These are phyloP conservation scores for Cystobasidiopsis lactophilus DNA, from an alignment of 768 basidiomycete species.

Conservation along the genomic window DNA sequence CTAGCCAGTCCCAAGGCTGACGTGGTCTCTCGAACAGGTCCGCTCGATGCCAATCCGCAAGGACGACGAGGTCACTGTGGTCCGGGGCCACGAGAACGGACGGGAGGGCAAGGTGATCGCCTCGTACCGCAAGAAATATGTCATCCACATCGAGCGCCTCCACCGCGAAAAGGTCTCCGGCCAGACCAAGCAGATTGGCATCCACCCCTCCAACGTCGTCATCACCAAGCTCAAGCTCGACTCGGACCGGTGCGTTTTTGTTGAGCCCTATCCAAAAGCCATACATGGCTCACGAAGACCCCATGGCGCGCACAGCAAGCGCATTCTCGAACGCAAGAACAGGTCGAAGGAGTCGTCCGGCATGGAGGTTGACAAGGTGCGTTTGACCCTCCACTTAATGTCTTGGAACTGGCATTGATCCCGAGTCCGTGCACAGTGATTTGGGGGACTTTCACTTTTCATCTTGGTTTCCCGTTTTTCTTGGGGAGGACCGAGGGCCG, in stretches of 20 bases:
- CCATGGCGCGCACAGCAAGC: too few relatives aligned
- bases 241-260: slow-evolving; percentile 31
- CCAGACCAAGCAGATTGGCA: slow-evolving; percentile 72
- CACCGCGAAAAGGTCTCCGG: slow-evolving; percentile 95
- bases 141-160: slow-evolving; percentile 94
- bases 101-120: slow-evolving; percentile 88
- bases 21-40: slow-evolving; percentile 31
- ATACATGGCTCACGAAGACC: too few relatives aligned
- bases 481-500: too few relatives aligned
- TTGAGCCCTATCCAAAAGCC: too few relatives aligned
- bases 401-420: too few relatives aligned
- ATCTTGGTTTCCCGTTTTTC: too few relatives aligned
- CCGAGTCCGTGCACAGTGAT: too few relatives aligned
- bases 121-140: slow-evolving; percentile 44
- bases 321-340: too few relatives aligned
- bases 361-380: too few relatives aligned
- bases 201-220: slow-evolving; percentile 91
- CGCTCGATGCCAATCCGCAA: slow-evolving; percentile 89
- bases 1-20: not conserved
- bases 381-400: too few relatives aligned
- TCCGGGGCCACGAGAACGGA: slow-evolving; percentile 95
- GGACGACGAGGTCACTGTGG: slow-evolving; percentile 77
- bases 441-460: too few relatives aligned
- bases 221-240: slow-evolving; percentile 80
- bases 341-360: too few relatives aligned